phyloP scores from a whole-genome alignment of 116 monocot genomes.

The Trichopus zeylanicus region DNA sequence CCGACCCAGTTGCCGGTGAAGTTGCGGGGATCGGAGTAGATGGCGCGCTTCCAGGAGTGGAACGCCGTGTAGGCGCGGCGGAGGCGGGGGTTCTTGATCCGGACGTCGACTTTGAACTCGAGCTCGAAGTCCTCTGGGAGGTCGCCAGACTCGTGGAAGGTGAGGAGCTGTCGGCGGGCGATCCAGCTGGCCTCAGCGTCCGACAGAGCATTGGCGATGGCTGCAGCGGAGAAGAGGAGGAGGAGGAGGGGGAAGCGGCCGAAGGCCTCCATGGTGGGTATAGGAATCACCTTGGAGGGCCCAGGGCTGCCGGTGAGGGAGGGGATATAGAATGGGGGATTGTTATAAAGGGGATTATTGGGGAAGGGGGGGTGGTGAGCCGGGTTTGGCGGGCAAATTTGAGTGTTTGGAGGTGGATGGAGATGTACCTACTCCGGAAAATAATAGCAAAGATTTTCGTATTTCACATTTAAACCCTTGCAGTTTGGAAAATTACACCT shows the following conservation, averaged over 20 bases:
- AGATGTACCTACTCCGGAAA: too few relatives aligned
- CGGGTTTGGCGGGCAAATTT: too few relatives aligned
- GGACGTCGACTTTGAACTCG: constrained; percentile 20
- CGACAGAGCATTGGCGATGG: constrained; percentile 10
- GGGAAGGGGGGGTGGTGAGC: too few relatives aligned
- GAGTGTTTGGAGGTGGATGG: too few relatives aligned
- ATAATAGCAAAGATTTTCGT: too few relatives aligned
- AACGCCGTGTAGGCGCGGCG: constrained; percentile 17
- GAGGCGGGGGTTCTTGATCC: constrained; percentile 23
- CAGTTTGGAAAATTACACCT: too few relatives aligned
- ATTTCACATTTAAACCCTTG: too few relatives aligned
- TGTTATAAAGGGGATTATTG: too few relatives aligned
- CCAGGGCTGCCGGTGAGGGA: constrained; percentile 6
- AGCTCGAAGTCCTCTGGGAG: constrained; percentile 35
- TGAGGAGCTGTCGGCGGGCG: constrained; percentile 36
- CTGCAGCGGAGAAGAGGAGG: background rate
- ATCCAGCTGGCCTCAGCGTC: constrained; percentile 25
- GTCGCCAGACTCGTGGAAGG: constrained; percentile 23
- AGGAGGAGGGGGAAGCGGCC: constrained; percentile 20
- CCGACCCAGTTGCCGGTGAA: constrained; percentile 37
- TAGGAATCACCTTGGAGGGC: constrained; percentile 14
- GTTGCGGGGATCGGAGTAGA: constrained; percentile 34
- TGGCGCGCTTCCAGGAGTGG: constrained; percentile 23
- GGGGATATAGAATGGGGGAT: too few relatives aligned
- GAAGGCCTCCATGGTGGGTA: constrained; percentile 33